These are phyloP conservation scores for Cutaneotrichosporon sp. DNA, from an alignment of 1,284 basidiomycete genomes.

Conservation along the genomic window DNA sequence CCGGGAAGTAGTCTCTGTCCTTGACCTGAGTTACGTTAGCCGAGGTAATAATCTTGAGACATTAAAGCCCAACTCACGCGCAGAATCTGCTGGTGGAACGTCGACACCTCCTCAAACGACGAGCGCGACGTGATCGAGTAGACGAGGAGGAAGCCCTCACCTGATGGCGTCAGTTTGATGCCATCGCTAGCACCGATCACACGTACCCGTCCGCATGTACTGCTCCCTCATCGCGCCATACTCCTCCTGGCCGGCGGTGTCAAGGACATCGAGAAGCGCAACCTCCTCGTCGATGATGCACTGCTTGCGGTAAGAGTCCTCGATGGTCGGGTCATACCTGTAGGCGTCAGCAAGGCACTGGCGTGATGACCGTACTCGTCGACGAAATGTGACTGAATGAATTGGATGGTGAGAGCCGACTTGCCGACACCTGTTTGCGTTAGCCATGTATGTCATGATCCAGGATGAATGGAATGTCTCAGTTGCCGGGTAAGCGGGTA, in stretches of 20 bases:
- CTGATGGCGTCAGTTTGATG: conserved; percentile 61
- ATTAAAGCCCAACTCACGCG: conserved; percentile 13
- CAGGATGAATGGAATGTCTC: background rate
- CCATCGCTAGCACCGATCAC: background rate
- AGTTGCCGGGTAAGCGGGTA: background rate
- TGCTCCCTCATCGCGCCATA: conserved; percentile 65
- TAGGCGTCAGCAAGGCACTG: background rate
- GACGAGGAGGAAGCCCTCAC: conserved; percentile 97
- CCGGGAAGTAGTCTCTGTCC: conserved; percentile 96
- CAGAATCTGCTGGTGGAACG: conserved; percentile 94
- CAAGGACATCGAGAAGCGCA: conserved; percentile 92
- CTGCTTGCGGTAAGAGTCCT: conserved; percentile 93
- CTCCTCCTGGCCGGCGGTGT: conserved; percentile 99
- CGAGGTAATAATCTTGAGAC: too few species aligned
- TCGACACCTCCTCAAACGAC: conserved; percentile 95
- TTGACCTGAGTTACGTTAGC: conserved; percentile 60
- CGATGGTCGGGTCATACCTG: conserved; percentile 88
- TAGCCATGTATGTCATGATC: background rate
- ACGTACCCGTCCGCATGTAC: conserved; percentile 59
- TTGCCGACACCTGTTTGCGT: conserved; percentile 79
- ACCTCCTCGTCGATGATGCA: conserved; percentile 98
- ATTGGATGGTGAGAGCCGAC: conserved; percentile 90
- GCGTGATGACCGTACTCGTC: conserved; percentile 62
- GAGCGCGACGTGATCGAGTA: conserved; percentile 90
- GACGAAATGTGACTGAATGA: conserved; percentile 86